These are phyloP conservation scores for Wallacemonas sp. DNA, from an alignment of 208 protist genomes.

Conservation along the genomic window DNA sequence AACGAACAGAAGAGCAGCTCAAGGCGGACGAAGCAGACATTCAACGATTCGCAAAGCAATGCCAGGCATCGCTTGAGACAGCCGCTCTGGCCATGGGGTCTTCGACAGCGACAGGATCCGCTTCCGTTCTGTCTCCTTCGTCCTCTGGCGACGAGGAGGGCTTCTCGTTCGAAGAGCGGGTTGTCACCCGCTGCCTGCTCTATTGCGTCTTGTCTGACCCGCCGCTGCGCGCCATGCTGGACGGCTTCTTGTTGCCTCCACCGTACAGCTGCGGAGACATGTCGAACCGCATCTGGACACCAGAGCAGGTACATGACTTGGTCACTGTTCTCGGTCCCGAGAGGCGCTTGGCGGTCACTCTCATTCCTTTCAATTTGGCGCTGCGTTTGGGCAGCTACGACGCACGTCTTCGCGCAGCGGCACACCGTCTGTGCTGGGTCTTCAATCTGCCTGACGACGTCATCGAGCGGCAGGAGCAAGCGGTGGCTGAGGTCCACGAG, in stretches of 20 bases:
- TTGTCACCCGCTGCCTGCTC: conserved; percentile 58
- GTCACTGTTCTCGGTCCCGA: conserved; percentile 38
- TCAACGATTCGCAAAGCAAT: not conserved
- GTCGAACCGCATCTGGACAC: conserved; percentile 27
- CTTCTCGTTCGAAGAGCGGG: conserved; percentile 59
- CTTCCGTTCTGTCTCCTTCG: too few relatives aligned
- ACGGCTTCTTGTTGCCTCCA: conserved; percentile 68
- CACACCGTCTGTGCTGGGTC: conserved; percentile 66
- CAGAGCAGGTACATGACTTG: conserved; percentile 37
- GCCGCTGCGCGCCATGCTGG: conserved; percentile 51
- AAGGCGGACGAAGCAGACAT: not conserved
- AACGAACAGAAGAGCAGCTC: conserved; percentile 28
- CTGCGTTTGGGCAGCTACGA: conserved; percentile 62
- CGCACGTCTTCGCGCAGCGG: conserved; percentile 63
- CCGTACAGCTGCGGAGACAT: conserved; percentile 54
- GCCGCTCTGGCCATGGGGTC: not conserved
- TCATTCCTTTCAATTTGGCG: conserved; percentile 71
- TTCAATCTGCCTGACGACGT: conserved; percentile 58
- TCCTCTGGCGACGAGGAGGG: too few relatives aligned
- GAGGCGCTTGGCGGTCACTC: conserved; percentile 51
- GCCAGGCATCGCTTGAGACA: not conserved
- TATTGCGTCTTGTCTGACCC: conserved; percentile 53
- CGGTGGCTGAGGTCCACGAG: conserved; percentile 19
- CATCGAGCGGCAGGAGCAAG: conserved; percentile 57
- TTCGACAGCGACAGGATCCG: too few relatives aligned